Conservation (phyloP, 2,329 filamentous ascomycete genomes). For the Botrytis fabae region DNA sequence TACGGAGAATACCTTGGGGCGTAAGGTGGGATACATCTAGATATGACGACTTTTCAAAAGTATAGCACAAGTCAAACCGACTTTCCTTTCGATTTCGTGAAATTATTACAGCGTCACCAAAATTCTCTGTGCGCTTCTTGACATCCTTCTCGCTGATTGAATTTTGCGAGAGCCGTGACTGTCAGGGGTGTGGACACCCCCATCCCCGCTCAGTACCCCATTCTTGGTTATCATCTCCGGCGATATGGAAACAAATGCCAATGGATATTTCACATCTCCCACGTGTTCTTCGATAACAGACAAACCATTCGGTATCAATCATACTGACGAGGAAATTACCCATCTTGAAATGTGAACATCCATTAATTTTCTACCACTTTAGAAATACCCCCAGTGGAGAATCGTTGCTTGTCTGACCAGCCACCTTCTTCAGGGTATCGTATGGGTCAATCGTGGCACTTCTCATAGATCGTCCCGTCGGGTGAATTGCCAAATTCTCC, state of each 20-base stretch:
- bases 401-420: no score
- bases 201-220: slow-evolving; percentile 1
- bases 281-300: slow-evolving; percentile 32
- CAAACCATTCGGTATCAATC: not conserved
- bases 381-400: not conserved
- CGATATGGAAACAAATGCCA: not conserved
- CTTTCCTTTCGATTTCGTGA: not conserved
- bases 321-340: not conserved
- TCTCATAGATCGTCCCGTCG: not conserved
- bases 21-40: not conserved
- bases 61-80: not conserved
- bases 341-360: not conserved
- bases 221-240: not conserved
- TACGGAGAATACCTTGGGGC: not conserved
- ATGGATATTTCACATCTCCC: slow-evolving; percentile 3
- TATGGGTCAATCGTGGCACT: not conserved
- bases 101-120: not conserved
- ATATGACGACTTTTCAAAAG: not conserved
- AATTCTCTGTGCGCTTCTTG: not conserved
- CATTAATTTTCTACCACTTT: not conserved
- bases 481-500: not conserved
- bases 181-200: not conserved
- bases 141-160: not conserved
- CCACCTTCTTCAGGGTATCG: not conserved
- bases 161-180: not conserved